Evolutionary conservation across 768 basidiomycete genomes (phyloP), one percentile per base, ranked within the genome.

Genomic region (Amanita exitialis): DNA sequence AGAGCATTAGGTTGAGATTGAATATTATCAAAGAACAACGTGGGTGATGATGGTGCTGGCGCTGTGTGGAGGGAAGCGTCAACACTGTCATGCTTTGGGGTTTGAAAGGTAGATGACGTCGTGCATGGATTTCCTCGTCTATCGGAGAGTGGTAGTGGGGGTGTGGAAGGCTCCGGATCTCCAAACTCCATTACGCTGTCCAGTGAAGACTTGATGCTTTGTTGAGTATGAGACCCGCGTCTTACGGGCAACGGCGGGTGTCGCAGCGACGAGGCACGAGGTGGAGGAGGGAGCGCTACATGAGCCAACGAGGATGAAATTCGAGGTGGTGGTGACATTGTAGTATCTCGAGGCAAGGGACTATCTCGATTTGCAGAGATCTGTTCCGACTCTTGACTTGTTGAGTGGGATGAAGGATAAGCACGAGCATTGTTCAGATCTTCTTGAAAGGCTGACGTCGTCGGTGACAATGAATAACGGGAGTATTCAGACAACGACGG

Each of bases 371-470:
- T 53, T 16, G 53, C 38, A 6, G 51, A 44, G 21, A 58, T 49
- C 27, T 62, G 64, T 44, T 68, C 62, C 34, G 58, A 61, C 13
- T 52, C 58, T 28, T 60, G 65, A 56, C 55, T 58, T 52, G 61
- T 56, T 47, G 62, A 58, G 50, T 61, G 57, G 13, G 54, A 34
- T 16, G 63, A 61, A 34, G 55, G 56, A 51, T 57, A 49, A 36
- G 55, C 52, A 28, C 59, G 28, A 27, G 34, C 58, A 21, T 57
- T 62, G 43, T 69, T 72, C 37, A 77, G 61, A 13, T 73, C 77
- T 56, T 86, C 84, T 23, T 79, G 77, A 66, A 90, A 90, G n/a
- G 83, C 84, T n/a, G 86, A 88, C 5, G 74, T 80, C 3, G 86
- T 85, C 1, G 86, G 87, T 8, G 68, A 68, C 41, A 60, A 46